Evolutionary conservation across 495 filamentous ascomycete species (phyloP), one percentile per base, ranked within the genome.

Genomic region (Hypomontagnella submonticulosa): DNA sequence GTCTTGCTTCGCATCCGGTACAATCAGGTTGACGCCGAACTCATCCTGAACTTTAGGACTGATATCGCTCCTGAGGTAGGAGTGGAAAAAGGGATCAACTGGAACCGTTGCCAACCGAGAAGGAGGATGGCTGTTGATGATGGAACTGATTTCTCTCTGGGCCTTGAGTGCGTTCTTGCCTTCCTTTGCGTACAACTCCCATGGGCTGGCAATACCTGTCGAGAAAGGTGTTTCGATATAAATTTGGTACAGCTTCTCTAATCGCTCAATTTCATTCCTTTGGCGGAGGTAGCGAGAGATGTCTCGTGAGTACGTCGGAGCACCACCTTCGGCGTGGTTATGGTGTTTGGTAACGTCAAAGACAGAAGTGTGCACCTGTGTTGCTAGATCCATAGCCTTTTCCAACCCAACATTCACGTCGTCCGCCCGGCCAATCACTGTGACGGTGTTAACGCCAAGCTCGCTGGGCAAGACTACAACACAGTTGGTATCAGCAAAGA

Each of bases 401-500:
- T 93, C 89, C 46, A 91, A 79, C 57, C 88, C 96, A 57, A 78
- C 77, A 55, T 90, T 84, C 44, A 97, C 85, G 51, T 85, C 83
- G 41, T 92, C 84, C 6, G 85, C 73, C 18, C 90, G 92, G 4
- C 96, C 96, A 60, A 92, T 88, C 65, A 99, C 85, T 32, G 90
- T 93, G 19, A 96, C 83, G 54, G 84, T 87, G 62, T 97, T 91
- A 41, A 94, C 91, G 37, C 91, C 90, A 11, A 83, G 84, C 37
- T 82, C 79, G 27, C 82, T 86, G 27, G 96, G 93, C 18, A 97
- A 69, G 42, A 97, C 85, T 43, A 98, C 86, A 38, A 90, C 83
- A 76, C 96, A 99, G 49, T 94, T 95, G 44, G 94, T 97, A 63
- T 97, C 87, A 12, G 87, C 85, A 58, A 97, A 86, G 80, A 99